Conservation (phyloP, 805 yeast species). For the Cyberlindnera euphorbiiphila region DNA sequence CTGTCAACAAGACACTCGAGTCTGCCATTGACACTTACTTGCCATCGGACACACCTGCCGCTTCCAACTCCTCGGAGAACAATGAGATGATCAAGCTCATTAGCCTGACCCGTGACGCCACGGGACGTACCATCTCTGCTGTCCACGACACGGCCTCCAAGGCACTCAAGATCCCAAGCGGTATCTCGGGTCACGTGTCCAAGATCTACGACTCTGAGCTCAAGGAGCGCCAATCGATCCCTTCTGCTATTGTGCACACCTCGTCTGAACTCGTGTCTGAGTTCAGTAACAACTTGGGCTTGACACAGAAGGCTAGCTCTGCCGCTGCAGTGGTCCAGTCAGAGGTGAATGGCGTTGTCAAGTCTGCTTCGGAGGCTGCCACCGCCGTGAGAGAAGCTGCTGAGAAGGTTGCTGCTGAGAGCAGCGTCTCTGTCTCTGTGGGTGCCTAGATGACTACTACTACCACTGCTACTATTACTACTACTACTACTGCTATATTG, state of each 20-base stretch:
- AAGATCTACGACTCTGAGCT: constrained; percentile 14
- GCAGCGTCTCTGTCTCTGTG: constrained; percentile 5
- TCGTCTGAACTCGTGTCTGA: constrained; percentile 16
- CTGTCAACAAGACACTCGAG: constrained; percentile 17
- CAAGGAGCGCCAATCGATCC: constrained; percentile 15
- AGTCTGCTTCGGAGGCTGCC: constrained; percentile 5
- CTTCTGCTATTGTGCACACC: constrained; percentile 15
- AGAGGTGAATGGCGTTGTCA: constrained; percentile 7
- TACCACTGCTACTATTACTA: too few relatives aligned
- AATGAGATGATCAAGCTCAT: constrained; percentile 15
- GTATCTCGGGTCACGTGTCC: constrained; percentile 10
- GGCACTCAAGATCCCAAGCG: constrained; percentile 11
- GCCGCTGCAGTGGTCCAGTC: constrained; percentile 4
- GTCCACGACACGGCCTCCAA: constrained; percentile 11
- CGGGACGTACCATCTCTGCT: constrained; percentile 13
- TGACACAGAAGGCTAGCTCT: constrained; percentile 9
- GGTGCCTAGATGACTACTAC: too few relatives aligned
- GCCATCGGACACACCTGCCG: constrained; percentile 6
- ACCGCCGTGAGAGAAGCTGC: constrained; percentile 4
- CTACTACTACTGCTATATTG: too few relatives aligned
- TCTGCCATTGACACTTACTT: constrained; percentile 13
- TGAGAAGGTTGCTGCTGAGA: constrained; percentile 6
- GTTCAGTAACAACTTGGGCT: constrained; percentile 12
- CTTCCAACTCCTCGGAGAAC: neutral
- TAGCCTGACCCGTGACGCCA: constrained; percentile 13